These are phyloP conservation scores for Ashbya aceris DNA, from an alignment of 1,139 yeast genomes.

Conservation along the genomic window DNA sequence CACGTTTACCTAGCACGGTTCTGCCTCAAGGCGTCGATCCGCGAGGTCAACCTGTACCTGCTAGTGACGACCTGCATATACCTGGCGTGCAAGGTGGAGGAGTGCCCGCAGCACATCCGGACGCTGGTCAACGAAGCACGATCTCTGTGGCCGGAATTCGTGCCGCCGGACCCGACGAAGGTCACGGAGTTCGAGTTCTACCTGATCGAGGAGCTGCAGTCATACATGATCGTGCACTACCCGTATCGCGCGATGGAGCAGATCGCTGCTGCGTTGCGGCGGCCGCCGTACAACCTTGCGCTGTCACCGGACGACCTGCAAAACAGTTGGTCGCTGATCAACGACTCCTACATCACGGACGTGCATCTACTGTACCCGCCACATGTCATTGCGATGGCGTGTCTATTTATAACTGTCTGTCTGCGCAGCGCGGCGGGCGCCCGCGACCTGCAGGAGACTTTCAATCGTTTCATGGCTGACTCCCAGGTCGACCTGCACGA, in stretches of 20 bases:
- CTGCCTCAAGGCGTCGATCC: constrained; percentile 58
- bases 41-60: constrained; percentile 75
- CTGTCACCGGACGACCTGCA: constrained; percentile 59
- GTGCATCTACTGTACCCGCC: constrained; percentile 78
- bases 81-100: constrained; percentile 89
- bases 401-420: constrained; percentile 37
- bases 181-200: constrained; percentile 97
- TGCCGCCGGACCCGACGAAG: constrained; percentile 84
- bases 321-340: constrained; percentile 79
- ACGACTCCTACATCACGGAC: constrained; percentile 86
- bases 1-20: constrained; percentile 75
- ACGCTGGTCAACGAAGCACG: constrained; percentile 78
- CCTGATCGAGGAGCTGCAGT: constrained; percentile 78
- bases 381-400: constrained; percentile 76
- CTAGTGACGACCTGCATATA: constrained; percentile 79
- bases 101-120: constrained; percentile 88
- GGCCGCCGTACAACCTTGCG: constrained; percentile 26
- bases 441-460: constrained; percentile 22
- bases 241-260: constrained; percentile 74
- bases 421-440: constrained; percentile 10
- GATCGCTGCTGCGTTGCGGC: constrained; percentile 39
- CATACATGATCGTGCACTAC: constrained; percentile 74
- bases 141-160: constrained; percentile 88
- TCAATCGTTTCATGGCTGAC: constrained; percentile 59
- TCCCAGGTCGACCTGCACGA: constrained; percentile 71